These are phyloP conservation scores for Peribolospora baueri DNA, from an alignment of 768 basidiomycete species.

Conservation along the genomic window DNA sequence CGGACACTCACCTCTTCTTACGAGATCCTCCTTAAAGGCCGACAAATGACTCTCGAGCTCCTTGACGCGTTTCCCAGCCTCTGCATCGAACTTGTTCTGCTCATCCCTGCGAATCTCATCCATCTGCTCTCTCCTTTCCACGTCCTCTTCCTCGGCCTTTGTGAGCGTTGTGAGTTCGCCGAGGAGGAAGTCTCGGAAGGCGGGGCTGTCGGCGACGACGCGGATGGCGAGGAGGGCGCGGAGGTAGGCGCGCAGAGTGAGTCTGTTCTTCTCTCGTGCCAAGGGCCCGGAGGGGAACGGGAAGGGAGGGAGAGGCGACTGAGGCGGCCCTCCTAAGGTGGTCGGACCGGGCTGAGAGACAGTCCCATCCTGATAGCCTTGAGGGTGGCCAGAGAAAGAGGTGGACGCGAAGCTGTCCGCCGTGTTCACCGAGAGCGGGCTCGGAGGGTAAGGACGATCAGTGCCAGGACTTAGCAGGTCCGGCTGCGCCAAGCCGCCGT, in stretches of 20 bases:
- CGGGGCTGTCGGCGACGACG: constrained; percentile 56
- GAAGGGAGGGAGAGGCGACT: constrained; percentile 1
- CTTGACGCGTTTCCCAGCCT: constrained; percentile 68
- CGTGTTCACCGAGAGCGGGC: neutral
- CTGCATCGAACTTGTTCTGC: constrained; percentile 52
- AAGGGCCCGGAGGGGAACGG: constrained; percentile 24
- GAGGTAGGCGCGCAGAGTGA: constrained; percentile 84
- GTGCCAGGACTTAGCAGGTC: neutral
- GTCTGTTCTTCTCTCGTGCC: constrained; percentile 74
- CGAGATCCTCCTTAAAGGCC: constrained; percentile 77
- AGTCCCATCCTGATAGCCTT: neutral
- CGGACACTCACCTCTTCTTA: constrained; percentile 19
- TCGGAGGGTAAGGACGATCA: neutral
- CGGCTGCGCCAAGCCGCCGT: too few species aligned
- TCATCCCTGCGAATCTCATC: constrained; percentile 74
- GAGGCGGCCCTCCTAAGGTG: neutral
- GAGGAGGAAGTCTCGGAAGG: constrained; percentile 62
- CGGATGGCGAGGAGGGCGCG: constrained; percentile 47
- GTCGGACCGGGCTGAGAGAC: constrained; percentile 1
- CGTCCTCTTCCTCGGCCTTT: constrained; percentile 53
- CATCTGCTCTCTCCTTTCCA: constrained; percentile 55
- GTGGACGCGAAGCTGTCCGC: constrained; percentile 2
- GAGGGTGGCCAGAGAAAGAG: constrained; percentile 3
- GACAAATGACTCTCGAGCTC: constrained; percentile 57
- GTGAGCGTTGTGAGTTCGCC: constrained; percentile 46